phyloP scores from a whole-genome alignment of 768 basidiomycete genomes.

The Phlegmacium glaucopus region DNA sequence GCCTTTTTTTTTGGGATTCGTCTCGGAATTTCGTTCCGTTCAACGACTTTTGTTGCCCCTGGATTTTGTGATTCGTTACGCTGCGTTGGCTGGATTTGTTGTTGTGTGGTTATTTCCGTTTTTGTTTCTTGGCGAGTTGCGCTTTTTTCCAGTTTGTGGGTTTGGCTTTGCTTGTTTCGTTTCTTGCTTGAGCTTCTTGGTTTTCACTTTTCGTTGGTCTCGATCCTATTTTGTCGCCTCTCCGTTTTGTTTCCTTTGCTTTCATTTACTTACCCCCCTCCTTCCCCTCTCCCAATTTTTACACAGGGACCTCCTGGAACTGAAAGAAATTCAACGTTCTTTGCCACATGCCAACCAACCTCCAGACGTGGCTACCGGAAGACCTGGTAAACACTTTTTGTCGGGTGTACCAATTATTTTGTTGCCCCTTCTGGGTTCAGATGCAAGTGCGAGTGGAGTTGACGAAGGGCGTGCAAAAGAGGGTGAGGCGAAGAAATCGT shows the following conservation, averaged over 20 bases:
- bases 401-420: constrained; percentile 61
- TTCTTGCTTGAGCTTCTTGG: neutral
- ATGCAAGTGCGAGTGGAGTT: constrained; percentile 9
- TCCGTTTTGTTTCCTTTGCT: constrained; percentile 1
- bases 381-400: constrained; percentile 38
- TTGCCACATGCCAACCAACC: constrained; percentile 57
- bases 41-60: too few species aligned
- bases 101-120: constrained; percentile 21
- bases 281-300: constrained; percentile 1
- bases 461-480: neutral
- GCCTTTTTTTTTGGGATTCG: neutral
- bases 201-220: constrained; percentile 9
- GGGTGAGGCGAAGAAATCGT: too few species aligned
- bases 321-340: constrained; percentile 65
- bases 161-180: constrained; percentile 1
- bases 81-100: neutral
- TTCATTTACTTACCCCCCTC: neutral
- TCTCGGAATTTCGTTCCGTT: neutral
- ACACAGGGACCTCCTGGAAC: constrained; percentile 58
- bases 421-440: constrained; percentile 46
- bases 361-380: constrained; percentile 37
- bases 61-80: too few species aligned
- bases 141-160: constrained; percentile 1
- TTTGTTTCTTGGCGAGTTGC: neutral
- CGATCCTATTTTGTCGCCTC: neutral